Conservation (phyloP, 768 basidiomycete genomes). For the Rhodotorula sphaerocarpa region DNA sequence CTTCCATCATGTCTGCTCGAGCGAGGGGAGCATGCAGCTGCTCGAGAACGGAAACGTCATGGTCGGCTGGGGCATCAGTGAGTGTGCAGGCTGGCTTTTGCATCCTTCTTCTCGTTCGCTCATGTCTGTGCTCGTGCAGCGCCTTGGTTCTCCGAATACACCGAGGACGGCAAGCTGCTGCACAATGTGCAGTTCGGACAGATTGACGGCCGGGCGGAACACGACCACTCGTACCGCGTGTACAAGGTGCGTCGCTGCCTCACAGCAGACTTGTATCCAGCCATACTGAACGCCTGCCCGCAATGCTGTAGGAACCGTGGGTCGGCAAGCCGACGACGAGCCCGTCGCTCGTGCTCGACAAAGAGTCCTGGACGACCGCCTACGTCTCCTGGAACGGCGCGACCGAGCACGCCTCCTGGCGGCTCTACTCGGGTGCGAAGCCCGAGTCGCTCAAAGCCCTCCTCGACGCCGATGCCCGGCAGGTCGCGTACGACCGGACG, state of each 20-base stretch:
- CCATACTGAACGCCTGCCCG: too few relatives aligned
- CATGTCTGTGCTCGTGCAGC: background rate
- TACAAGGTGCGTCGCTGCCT: background rate
- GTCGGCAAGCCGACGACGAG: background rate
- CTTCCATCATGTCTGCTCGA: background rate
- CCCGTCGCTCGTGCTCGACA: conserved; percentile 1
- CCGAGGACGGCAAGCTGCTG: background rate
- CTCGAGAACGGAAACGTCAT: conserved; percentile 3
- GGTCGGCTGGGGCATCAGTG: conserved; percentile 6
- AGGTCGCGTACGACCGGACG: background rate
- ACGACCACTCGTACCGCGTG: conserved; percentile 5
- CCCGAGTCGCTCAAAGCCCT: background rate
- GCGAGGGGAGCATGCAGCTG: conserved; percentile 8
- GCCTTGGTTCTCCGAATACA: background rate
- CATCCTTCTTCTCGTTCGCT: too few relatives aligned
- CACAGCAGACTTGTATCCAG: too few relatives aligned
- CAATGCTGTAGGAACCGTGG: background rate
- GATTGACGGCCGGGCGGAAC: background rate
- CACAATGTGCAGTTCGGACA: conserved; percentile 3
- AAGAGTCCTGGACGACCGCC: background rate
- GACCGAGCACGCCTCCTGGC: background rate
- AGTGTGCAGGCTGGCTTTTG: background rate
- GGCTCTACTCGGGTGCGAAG: background rate
- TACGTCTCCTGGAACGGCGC: conserved; percentile 8
- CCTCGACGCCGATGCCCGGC: background rate